Base-by-base conservation (phyloP, 2,329 filamentous ascomycete genomes). In the Penicillium sp. region DNA sequence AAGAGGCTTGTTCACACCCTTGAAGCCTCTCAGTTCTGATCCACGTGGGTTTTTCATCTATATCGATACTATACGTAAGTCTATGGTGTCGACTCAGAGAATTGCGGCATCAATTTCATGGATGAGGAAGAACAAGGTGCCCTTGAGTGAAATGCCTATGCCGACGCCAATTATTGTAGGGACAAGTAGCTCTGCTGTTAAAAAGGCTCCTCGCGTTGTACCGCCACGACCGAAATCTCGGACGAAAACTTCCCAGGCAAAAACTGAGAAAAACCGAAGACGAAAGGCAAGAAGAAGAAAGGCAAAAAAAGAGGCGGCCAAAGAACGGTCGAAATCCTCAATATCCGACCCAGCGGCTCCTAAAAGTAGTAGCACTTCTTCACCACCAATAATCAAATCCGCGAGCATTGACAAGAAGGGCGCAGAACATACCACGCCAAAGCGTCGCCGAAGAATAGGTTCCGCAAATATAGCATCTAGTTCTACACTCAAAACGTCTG, bases 11-110 rank as follows among this genome's bases (percentile, higher is more conserved):
- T 65, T 68, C 28, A 56, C 57, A 24, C 49, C 61, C 2, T 48
- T 30, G 9, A 56, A 63, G 3, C 65, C 64, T 23, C 14, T 68
- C 14, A 70, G 68, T 30, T 57, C 64, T 30, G 56, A 64, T 47
- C 30, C 26, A 9, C 23, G 16, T n/a, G 57, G 43, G 11, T 69
- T 69, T 42, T 21, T 51, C 16, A 9, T 57, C 38, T 69, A 63
- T 62, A 16, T 57, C 24, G 20, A 58, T 43, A 50, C 18, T 47
- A 58, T 59, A 45, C 40, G 21, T 24, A 30, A 20, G 3, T 53
- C 28, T 5, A 8, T 40, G 2, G 9, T 16, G 30, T 3, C 3
- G 14, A 35, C 2, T 35, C n/a, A 45, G 6, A 42, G 33, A 24
- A 28, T 16, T 18, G 28, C 9, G 11, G 5, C 1, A 16, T 8